A percentile compares a stretch with the other conserved stretches of the same genome.
Evolutionary conservation across 768 basidiomycete genomes (phyloP).

Genomic region (Tricholomella constricta): DNA sequence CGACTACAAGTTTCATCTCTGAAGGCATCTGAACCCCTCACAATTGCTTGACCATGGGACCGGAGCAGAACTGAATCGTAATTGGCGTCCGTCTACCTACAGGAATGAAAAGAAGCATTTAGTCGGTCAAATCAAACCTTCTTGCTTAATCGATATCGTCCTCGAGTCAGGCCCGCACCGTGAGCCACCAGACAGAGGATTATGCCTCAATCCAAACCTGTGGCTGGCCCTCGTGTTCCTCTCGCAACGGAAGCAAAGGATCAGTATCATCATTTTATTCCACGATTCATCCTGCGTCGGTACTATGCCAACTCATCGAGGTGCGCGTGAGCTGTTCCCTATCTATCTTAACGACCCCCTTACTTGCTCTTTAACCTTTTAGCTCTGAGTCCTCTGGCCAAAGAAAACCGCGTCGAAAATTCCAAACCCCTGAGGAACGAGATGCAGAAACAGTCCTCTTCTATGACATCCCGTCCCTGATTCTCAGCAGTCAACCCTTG

Average conservation of each 20-base stretch:
- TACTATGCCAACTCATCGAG: constrained; percentile 15
- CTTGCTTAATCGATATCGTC: no score
- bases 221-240: background rate
- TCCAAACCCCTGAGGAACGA: constrained; percentile 5
- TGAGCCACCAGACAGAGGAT: background rate
- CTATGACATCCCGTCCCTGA: constrained; percentile 16
- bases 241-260: constrained; percentile 32
- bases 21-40: no score
- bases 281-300: constrained; percentile 20
- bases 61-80: no score
- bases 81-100: no score
- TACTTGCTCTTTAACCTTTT: background rate
- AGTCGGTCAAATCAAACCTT: no score
- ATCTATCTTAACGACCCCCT: no score
- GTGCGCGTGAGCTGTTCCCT: constrained; percentile 1
- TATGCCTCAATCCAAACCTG: background rate
- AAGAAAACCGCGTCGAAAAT: background rate
- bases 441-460: constrained; percentile 16
- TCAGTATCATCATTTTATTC: constrained; percentile 26
- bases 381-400: background rate
- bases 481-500: constrained; percentile 14
- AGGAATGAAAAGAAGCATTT: no score
- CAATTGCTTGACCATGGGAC: no score
- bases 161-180: background rate
- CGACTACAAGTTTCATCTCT: no score